Evolutionary conservation across 805 yeast genomes (phyloP).

Genomic region (Vanderwaltozyma verrucispora): DNA sequence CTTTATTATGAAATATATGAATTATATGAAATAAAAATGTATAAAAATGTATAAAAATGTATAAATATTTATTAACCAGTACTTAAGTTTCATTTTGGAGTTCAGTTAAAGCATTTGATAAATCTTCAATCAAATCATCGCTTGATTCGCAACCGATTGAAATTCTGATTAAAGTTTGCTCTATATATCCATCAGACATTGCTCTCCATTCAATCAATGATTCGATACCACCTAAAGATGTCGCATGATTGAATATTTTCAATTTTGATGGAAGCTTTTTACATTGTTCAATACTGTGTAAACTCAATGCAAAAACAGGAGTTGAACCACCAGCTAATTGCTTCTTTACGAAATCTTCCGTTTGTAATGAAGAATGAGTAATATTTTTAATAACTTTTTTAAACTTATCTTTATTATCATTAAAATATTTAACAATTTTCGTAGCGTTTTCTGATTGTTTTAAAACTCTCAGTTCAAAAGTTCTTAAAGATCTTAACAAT

Average conservation of each 20-base stretch:
- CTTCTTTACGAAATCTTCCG: conserved; percentile 49
- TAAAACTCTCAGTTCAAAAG: conserved; percentile 61
- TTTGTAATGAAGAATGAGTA: conserved; percentile 69
- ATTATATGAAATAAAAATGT: no score
- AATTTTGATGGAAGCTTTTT: conserved; percentile 52
- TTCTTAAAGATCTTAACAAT: conserved; percentile 68
- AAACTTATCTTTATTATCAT: conserved; percentile 37
- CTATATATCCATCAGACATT: conserved; percentile 49
- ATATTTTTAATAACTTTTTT: conserved; percentile 40
- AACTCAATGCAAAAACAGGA: conserved; percentile 69
- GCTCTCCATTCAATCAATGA: conserved; percentile 88
- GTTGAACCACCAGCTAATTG: conserved; percentile 57
- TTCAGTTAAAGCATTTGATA: conserved; percentile 43
- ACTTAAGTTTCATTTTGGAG: conserved; percentile 8
- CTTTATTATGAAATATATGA: no score
- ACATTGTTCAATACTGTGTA: conserved; percentile 45
- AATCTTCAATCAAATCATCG: conserved; percentile 66
- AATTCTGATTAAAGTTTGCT: conserved; percentile 53
- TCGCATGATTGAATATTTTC: conserved; percentile 76
- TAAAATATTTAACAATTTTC: conserved; percentile 48
- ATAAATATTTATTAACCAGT: no score
- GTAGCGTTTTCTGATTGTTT: conserved; percentile 57
- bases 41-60: no score
- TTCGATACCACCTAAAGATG: conserved; percentile 89
- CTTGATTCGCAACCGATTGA: conserved; percentile 74